phyloP scores from a whole-genome alignment of 805 yeast genomes.

The Hanseniaspora taiwanica region DNA sequence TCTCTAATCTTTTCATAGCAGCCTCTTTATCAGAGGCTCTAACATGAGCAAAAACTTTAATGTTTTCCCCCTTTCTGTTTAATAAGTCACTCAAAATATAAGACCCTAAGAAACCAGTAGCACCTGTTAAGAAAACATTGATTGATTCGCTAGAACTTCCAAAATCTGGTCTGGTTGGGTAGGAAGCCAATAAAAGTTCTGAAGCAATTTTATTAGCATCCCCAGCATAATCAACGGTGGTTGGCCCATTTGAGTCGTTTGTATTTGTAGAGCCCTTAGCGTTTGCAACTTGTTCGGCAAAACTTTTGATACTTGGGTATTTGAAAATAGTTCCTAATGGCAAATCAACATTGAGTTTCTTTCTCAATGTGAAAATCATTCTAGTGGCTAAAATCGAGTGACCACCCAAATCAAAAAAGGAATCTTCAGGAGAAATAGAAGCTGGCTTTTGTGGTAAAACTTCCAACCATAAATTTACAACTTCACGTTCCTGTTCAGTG shows the following conservation, averaged over 20 bases:
- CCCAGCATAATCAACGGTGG: conserved; percentile 5
- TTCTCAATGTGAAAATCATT: conserved; percentile 87
- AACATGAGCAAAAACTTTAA: conserved; percentile 76
- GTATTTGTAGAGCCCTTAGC: conserved; percentile 45
- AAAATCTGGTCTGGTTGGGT: conserved; percentile 29
- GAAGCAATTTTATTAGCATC: conserved; percentile 26
- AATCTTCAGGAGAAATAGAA: conserved; percentile 60
- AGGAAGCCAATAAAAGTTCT: conserved; percentile 31
- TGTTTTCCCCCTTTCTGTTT: conserved; percentile 34
- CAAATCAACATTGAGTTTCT: conserved; percentile 60
- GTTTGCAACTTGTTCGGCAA: conserved; percentile 60
- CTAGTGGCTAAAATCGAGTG: conserved; percentile 94
- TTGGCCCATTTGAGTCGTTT: conserved; percentile 33
- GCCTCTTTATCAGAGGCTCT: conserved; percentile 59
- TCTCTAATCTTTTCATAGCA: conserved; percentile 65
- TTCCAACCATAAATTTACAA: conserved; percentile 74
- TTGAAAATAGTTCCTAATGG: conserved; percentile 87
- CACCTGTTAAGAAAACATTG: conserved; percentile 83
- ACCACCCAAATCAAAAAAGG: conserved; percentile 95
- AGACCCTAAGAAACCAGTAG: conserved; percentile 92
- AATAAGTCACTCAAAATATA: conserved; percentile 71
- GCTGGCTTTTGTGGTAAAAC: conserved; percentile 82
- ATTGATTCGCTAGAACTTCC: conserved; percentile 17
- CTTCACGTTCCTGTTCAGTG: conserved; percentile 48
- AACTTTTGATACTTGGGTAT: conserved; percentile 69